Evolutionary conservation across 495 filamentous ascomycete species (phyloP).

Genomic region (Aspergillus heteromorphus): DNA sequence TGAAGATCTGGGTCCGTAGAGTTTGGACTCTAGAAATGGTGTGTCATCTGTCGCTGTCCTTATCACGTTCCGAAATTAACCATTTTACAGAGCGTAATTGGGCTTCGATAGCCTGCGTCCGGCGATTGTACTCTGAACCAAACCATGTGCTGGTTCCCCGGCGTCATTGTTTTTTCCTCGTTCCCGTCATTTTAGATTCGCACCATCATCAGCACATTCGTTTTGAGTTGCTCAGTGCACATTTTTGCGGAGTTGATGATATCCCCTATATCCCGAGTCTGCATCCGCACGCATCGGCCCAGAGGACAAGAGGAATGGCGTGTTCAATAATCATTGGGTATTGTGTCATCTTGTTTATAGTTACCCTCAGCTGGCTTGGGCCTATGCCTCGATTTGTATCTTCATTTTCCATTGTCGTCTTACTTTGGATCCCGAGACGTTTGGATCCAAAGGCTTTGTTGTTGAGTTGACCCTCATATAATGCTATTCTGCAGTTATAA

Average conservation of each 20-base stretch:
- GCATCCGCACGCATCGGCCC: constrained; percentile 9
- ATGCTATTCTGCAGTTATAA: neutral
- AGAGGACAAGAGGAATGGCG: constrained; percentile 15
- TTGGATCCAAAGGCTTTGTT: neutral
- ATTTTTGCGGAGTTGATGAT: constrained; percentile 24
- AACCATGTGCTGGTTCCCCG: constrained; percentile 12
- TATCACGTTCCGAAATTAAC: constrained; percentile 8
- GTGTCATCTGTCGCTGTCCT: constrained; percentile 14
- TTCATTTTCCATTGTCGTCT: constrained; percentile 19
- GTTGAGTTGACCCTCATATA: neutral
- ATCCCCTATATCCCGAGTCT: constrained; percentile 17
- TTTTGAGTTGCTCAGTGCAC: constrained; percentile 10
- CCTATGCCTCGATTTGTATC: constrained; percentile 14
- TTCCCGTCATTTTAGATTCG: constrained; percentile 10
- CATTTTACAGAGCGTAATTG: constrained; percentile 68
- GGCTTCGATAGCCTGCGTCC: constrained; percentile 56
- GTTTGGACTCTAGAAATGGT: constrained; percentile 99
- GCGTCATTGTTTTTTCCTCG: constrained; percentile 6
- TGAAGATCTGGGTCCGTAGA: constrained; percentile 96
- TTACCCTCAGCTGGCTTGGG: constrained; percentile 12
- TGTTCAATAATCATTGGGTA: constrained; percentile 11
- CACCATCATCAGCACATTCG: constrained; percentile 9
- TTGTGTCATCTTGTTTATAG: constrained; percentile 19
- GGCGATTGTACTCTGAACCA: neutral
- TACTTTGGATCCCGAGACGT: neutral